Percentiles rank a stretch among this genome's conserved stretches.
Conservation (phyloP, 306 rosid species). For the Cucurbita ficifolia region DNA sequence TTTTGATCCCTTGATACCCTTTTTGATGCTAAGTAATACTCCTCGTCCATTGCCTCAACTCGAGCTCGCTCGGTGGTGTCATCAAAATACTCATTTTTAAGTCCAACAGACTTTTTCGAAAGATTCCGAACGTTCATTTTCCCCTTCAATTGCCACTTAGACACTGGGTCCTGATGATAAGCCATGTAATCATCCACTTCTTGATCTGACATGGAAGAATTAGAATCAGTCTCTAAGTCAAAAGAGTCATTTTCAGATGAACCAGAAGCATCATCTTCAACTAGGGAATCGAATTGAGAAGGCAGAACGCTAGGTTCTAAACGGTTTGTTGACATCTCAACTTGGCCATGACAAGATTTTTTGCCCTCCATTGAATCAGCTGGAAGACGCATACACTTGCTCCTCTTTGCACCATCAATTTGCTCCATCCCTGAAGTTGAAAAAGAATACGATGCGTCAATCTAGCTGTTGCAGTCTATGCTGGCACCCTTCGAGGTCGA, state of each 20-base stretch:
- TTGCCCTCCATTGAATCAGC: conserved; percentile 61
- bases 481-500: conserved; percentile 14
- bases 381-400: conserved; percentile 40
- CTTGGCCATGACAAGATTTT: conserved; percentile 31
- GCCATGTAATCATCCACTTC: conserved; percentile 58
- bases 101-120: conserved; percentile 40
- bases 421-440: conserved; percentile 43
- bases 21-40: conserved; percentile 35
- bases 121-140: conserved; percentile 78
- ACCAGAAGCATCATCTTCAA: conserved; percentile 54
- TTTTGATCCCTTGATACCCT: conserved; percentile 29
- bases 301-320: conserved; percentile 19
- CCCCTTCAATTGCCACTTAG: conserved; percentile 92
- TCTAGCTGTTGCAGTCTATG: conserved; percentile 7
- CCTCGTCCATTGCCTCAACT: conserved; percentile 40
- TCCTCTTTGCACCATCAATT: conserved; percentile 62
- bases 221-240: conserved; percentile 33
- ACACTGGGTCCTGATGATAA: conserved; percentile 48
- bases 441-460: conserved; percentile 23
- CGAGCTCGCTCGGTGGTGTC: conserved; percentile 32
- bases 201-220: conserved; percentile 68
- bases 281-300: conserved; percentile 33
- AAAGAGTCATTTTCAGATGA: conserved; percentile 59
- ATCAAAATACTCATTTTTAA: conserved; percentile 17
- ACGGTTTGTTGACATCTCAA: conserved; percentile 41